phyloP scores from a whole-genome alignment of 108 stramenopile genomes.

The Parietichytrium sp. region DNA sequence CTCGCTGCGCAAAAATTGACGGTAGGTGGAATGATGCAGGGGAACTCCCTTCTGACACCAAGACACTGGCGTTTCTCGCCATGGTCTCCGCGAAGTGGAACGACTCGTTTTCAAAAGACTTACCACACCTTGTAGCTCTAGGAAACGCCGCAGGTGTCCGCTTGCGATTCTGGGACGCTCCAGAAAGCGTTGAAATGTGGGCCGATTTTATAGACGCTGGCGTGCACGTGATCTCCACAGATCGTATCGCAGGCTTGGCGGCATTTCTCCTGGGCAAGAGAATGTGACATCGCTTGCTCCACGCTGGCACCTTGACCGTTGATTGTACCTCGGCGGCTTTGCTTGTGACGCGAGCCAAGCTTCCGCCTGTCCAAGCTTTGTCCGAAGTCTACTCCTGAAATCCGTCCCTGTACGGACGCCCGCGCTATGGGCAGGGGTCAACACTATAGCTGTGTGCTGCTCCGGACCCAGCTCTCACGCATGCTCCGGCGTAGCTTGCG shows the following conservation, averaged over 20 bases:
- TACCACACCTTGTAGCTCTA: not conserved
- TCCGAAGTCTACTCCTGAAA: no score
- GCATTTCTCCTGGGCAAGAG: slow-evolving; percentile 26
- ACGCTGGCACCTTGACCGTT: no score
- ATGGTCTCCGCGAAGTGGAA: slow-evolving; percentile 9
- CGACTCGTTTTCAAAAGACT: not conserved
- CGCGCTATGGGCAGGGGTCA: no score
- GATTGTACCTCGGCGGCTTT: no score
- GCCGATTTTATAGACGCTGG: not conserved
- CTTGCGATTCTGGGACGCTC: slow-evolving; percentile 24
- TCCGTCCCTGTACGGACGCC: no score
- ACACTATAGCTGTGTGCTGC: no score
- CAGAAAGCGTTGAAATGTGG: not conserved
- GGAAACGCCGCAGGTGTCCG: not conserved
- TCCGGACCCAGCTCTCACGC: no score
- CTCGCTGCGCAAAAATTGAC: slow-evolving; percentile 2
- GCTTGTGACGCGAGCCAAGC: no score
- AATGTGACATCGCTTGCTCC: no score
- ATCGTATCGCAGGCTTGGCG: not conserved
- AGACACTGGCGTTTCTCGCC: not conserved
- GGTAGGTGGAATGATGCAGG: not conserved
- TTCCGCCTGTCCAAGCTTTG: no score
- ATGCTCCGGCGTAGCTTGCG: no score
- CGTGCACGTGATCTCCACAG: not conserved
- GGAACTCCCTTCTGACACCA: not conserved